Conservation (phyloP, 2,329 filamentous ascomycete genomes). For the Hansfordia pulvinata region DNA sequence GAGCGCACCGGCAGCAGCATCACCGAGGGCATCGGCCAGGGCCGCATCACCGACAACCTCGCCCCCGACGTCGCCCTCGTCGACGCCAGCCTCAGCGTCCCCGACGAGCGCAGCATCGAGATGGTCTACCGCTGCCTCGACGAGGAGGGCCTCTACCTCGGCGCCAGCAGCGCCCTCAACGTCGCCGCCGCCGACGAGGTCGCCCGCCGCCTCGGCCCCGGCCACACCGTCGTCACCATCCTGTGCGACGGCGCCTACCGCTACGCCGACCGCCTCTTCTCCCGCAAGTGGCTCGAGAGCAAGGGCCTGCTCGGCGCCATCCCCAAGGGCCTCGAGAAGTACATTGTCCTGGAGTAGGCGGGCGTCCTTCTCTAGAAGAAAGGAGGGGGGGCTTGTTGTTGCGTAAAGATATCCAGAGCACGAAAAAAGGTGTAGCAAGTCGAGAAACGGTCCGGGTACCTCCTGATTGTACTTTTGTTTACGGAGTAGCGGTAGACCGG, state of each 20-base stretch:
- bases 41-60: slow-evolving; percentile 90
- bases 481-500: too few relatives aligned
- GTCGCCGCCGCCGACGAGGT: slow-evolving; percentile 92
- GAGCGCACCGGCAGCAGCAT: slow-evolving; percentile 79
- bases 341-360: slow-evolving; percentile 72
- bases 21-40: slow-evolving; percentile 96
- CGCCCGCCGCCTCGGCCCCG: slow-evolving; percentile 76
- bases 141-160: slow-evolving; percentile 89
- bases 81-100: slow-evolving; percentile 73
- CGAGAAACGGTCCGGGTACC: too few relatives aligned
- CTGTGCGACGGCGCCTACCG: slow-evolving; percentile 95
- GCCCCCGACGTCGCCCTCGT: slow-evolving; percentile 70
- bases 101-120: slow-evolving; percentile 87
- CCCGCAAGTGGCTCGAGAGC: slow-evolving; percentile 73
- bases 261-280: slow-evolving; percentile 90
- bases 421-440: too few relatives aligned
- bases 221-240: slow-evolving; percentile 84
- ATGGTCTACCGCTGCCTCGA: slow-evolving; percentile 97
- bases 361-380: too few relatives aligned
- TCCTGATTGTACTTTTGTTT: too few relatives aligned
- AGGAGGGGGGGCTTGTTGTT: too few relatives aligned
- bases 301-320: slow-evolving; percentile 76
- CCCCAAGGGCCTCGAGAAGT: slow-evolving; percentile 77
- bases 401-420: too few relatives aligned
- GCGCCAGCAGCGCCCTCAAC: slow-evolving; percentile 86